Base-by-base conservation (phyloP, 768 basidiomycete genomes). In the Hygrocybe coccinea region DNA sequence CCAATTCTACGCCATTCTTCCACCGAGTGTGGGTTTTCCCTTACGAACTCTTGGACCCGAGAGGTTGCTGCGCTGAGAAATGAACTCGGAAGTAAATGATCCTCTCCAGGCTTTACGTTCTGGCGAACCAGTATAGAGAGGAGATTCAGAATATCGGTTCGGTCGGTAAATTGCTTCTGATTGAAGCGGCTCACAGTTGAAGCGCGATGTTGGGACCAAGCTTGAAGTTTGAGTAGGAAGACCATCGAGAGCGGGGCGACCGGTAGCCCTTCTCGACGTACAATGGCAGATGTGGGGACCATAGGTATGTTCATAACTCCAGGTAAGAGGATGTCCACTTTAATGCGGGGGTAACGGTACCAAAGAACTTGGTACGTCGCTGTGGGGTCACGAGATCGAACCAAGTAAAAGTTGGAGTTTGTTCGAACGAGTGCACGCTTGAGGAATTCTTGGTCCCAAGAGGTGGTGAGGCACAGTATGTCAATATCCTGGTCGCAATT, bases 401-500 rank as follows among this genome's bases (percentile, higher is more conserved):
- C 63, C 50, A 71, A 65, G 57, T 60, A 67, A 58, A 72, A 73
- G 0, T 58, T 57, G 14, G 53, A 9, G 59, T 73, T 64, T 17
- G 21, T 35, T 4, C 4, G 38, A 25, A 63, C 66, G 14, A 76
- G 61, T 34, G 65, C 52, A 3, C 37, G 50, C 51, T 76, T 75
- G 44, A 76, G 35, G 54, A 3, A 43, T 45, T 62, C 74, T 69
- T 58, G 62, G 60, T 19, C 50, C 19, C 47, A 49, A 36, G 43
- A 61, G 54, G 5, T 34, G 14, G 68, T 67, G 35, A 74, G 60
- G 15, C 73, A 69, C 35, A 73, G 60, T 5, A 76, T 61, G 49
- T 75, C 74, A 12, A 74, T 54, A 46, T 74, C 74, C 75, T 75
- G 36, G 8, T 8, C 9, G 8, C 17, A 19, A 8, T 7, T 11